Evolutionary conservation across 108 stramenopile species (phyloP).

Genomic region (Fragilaria radians): DNA sequence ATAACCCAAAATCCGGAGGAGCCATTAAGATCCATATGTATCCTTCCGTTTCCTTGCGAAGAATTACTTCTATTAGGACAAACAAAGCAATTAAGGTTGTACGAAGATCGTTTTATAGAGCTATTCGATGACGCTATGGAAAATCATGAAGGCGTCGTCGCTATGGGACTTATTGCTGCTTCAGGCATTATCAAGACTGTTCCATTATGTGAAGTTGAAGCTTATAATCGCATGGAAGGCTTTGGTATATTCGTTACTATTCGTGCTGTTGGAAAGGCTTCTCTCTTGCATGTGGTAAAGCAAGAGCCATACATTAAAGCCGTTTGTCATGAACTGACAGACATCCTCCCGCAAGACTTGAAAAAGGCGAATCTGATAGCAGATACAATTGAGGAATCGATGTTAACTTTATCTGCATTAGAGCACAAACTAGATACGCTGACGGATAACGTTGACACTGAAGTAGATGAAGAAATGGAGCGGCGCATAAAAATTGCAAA

Average conservation of each 20-base stretch:
- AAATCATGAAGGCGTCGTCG: slow-evolving; percentile 61
- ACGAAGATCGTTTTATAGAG: slow-evolving; percentile 70
- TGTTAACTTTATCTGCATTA: slow-evolving; percentile 44
- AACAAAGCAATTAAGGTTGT: slow-evolving; percentile 65
- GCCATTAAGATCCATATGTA: slow-evolving; percentile 40
- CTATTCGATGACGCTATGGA: slow-evolving; percentile 57
- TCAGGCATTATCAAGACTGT: slow-evolving; percentile 63
- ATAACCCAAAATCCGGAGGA: neutral
- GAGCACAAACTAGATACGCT: slow-evolving; percentile 32
- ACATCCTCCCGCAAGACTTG: slow-evolving; percentile 35
- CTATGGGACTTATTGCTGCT: slow-evolving; percentile 61
- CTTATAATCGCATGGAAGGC: slow-evolving; percentile 59
- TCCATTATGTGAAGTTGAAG: slow-evolving; percentile 76
- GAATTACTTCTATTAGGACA: slow-evolving; percentile 70
- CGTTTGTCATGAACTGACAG: slow-evolving; percentile 45
- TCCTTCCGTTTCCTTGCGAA: slow-evolving; percentile 66
- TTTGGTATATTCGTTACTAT: slow-evolving; percentile 74
- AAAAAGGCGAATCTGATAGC: slow-evolving; percentile 47
- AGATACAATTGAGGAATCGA: slow-evolving; percentile 46
- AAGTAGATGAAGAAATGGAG: slow-evolving; percentile 31
- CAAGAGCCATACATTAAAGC: slow-evolving; percentile 63
- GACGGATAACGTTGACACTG: slow-evolving; percentile 18
- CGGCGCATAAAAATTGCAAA: slow-evolving; percentile 66
- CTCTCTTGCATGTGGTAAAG: slow-evolving; percentile 45
- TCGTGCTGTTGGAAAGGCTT: slow-evolving; percentile 53